These are phyloP conservation scores for Bipolaris zeicola DNA, from an alignment of 2,329 filamentous ascomycete genomes.

Conservation along the genomic window DNA sequence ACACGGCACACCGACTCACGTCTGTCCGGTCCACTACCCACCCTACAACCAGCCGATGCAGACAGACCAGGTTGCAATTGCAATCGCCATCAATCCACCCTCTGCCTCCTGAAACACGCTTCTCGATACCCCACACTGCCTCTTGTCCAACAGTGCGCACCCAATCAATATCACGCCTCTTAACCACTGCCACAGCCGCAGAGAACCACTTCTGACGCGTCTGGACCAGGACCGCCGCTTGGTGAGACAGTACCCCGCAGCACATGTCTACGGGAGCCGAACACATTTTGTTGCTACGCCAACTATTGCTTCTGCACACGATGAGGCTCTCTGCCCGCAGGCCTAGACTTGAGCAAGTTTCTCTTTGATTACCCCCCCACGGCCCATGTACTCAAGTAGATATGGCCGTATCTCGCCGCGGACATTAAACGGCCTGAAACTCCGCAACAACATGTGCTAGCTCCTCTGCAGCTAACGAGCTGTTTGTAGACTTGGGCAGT, in stretches of 20 bases:
- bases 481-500: too few species aligned
- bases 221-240: background rate
- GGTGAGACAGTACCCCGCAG: background rate
- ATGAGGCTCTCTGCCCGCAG: background rate
- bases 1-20: background rate
- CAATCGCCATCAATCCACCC: background rate
- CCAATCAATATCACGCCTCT: background rate
- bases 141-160: background rate
- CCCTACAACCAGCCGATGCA: too few species aligned
- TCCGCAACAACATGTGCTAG: too few species aligned
- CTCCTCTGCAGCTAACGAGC: too few species aligned
- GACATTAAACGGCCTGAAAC: too few species aligned
- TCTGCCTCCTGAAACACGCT: slow-evolving; percentile 4
- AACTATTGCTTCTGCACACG: background rate
- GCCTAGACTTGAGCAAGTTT: background rate
- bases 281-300: background rate
- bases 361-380: background rate
- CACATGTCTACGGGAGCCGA: background rate
- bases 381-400: background rate
- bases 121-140: slow-evolving; percentile 2
- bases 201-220: background rate
- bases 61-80: background rate
- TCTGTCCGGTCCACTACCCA: background rate
- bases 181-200: background rate
- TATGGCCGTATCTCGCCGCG: background rate